Evolutionary conservation across 208 protist genomes (phyloP), one percentile per base, ranked within the genome.

Genomic region (Leishmania lainsoni): DNA sequence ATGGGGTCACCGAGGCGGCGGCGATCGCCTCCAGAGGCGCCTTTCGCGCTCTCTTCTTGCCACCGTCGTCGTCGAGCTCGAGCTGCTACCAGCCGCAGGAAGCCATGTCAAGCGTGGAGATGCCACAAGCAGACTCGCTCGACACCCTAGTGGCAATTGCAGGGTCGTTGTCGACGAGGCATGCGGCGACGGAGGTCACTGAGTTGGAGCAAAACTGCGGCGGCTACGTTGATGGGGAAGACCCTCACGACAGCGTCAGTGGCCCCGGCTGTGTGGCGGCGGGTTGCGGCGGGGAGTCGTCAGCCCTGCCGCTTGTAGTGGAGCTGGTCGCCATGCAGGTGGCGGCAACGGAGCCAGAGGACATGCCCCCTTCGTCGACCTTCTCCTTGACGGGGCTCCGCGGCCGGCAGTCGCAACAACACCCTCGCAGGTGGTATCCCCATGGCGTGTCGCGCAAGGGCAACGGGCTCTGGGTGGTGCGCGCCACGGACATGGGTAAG

Each of bases 401-500:
- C 10, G 74, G 66, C 74, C 5, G 17, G 74, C 74, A 35, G 9
- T 35, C 74, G 74, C 74, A 68, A 22, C 32, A 10, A 35, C 16
- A 48, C 26, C 39, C 42, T 20, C 54, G 35, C 35, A 4, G 74
- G 17, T 29, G 61, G 22, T 81, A 20, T 66, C 81, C 81, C 9
- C 51, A 20, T 3, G 81, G 81, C 9, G 82, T 86, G 3, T 69
- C 75, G 12, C 65, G 84, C 29, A 83, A 87, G 61, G 80, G 84
- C 20, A 87, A 87, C 71, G 80, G 82, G 32, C 78, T 86, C 54
- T 86, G 82, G 82, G 59, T 82, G 20, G 82, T 86, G 17, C 80
- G 79, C 51, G 76, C 71, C 45, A 68, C 72, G 14, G 35, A 87
- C 88, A 58, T 54, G 20, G n/a, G 54, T n/a, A 79, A 72, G 39